Conservation (phyloP, 106 monocot genomes). For the Phalaenopsis aphrodite region DNA sequence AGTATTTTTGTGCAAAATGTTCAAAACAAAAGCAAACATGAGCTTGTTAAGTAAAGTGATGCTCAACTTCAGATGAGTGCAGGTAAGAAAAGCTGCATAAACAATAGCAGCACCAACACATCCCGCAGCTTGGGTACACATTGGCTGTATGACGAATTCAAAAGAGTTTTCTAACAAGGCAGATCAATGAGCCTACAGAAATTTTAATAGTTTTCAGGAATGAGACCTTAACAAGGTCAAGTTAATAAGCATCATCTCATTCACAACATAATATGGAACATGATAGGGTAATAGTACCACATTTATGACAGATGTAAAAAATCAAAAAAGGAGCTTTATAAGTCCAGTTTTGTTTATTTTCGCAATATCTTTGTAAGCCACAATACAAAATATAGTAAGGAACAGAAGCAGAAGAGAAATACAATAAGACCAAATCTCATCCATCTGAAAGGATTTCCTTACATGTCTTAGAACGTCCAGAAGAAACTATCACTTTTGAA, state of each 20-base stretch:
- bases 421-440: background rate
- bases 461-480: slow-evolving; percentile 72
- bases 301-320: background rate
- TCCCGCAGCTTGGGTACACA: background rate
- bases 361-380: background rate
- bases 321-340: background rate
- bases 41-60: background rate
- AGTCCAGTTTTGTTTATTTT: background rate
- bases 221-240: slow-evolving; percentile 2
- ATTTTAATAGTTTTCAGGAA: background rate
- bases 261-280: slow-evolving; percentile 3
- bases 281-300: background rate
- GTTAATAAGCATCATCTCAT: background rate
- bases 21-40: background rate
- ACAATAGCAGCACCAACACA: background rate
- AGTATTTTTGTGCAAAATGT: background rate
- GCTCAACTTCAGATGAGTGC: background rate
- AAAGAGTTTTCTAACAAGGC: background rate
- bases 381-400: background rate
- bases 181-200: background rate
- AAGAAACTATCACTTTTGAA: slow-evolving; percentile 74
- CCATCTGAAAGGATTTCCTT: slow-evolving; percentile 18
- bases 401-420: background rate
- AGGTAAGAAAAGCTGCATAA: background rate
- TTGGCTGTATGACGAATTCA: background rate